Conservation (phyloP, 257 asterid species). For the Fraxinus cuspidata region DNA sequence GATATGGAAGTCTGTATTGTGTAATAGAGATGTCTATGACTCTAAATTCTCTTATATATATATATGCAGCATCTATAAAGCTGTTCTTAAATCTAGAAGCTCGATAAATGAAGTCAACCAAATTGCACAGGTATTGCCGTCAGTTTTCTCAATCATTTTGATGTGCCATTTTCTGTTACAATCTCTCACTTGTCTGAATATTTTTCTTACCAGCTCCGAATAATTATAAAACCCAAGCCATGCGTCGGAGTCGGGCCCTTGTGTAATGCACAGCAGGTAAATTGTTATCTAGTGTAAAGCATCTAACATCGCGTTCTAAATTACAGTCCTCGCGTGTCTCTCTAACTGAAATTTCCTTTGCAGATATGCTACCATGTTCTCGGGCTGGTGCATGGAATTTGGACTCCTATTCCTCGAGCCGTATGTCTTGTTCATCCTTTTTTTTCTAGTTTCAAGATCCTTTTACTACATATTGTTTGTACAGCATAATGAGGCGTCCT, state of each 20-base stretch:
- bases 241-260: conserved; percentile 84
- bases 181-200: conserved; percentile 24
- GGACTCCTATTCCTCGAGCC: conserved; percentile 95
- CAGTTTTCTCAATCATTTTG: conserved; percentile 19
- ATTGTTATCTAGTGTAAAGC: conserved; percentile 8
- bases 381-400: conserved; percentile 89
- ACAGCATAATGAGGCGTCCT: conserved; percentile 20
- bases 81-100: conserved; percentile 55
- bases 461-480: conserved; percentile 9
- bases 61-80: conserved; percentile 52
- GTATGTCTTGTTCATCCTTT: conserved; percentile 45
- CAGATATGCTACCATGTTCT: conserved; percentile 96
- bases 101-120: conserved; percentile 66
- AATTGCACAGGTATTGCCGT: conserved; percentile 70
- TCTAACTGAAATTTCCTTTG: conserved; percentile 29
- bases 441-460: background rate
- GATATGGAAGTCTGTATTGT: background rate
- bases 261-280: conserved; percentile 88
- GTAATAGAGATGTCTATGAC: background rate
- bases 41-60: conserved; percentile 24
- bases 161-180: conserved; percentile 7
- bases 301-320: conserved; percentile 1
- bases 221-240: conserved; percentile 79
- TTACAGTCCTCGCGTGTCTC: background rate
- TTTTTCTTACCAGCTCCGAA: conserved; percentile 69